A percentile compares a stretch with the other conserved stretches of the same genome.
phyloP scores from a whole-genome alignment of 2,329 filamentous ascomycete species.

The Didymella pinodella region DNA sequence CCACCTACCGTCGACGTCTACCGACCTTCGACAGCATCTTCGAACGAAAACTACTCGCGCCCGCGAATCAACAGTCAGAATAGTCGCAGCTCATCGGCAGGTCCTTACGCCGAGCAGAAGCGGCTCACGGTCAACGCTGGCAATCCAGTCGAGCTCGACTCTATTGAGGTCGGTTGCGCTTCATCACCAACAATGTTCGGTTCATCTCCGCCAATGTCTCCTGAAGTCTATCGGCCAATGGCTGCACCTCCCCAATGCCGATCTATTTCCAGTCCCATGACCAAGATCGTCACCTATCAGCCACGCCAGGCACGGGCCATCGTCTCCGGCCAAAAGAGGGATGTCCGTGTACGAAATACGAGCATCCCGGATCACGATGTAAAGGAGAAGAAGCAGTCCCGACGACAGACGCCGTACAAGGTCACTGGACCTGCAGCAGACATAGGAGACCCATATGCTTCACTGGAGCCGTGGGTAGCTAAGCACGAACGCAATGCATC shows the following conservation, averaged over 20 bases:
- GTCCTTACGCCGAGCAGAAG: constrained; percentile 17
- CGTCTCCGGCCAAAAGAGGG: constrained; percentile 19
- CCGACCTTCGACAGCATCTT: constrained; percentile 26
- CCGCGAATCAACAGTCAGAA: constrained; percentile 28
- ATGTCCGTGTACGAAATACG: constrained; percentile 19
- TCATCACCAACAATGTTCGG: constrained; percentile 14
- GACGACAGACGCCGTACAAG: constrained; percentile 41
- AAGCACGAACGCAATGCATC: constrained; percentile 35
- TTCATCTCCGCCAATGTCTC: constrained; percentile 14
- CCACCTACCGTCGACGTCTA: constrained; percentile 29
- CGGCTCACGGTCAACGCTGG: constrained; percentile 21
- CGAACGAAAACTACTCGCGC: constrained; percentile 33
- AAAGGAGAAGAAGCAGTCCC: constrained; percentile 33
- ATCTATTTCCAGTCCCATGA: constrained; percentile 29
- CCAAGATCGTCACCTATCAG: constrained; percentile 25
- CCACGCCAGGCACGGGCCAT: constrained; percentile 19
- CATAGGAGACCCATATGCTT: constrained; percentile 28
- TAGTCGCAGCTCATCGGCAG: constrained; percentile 23
- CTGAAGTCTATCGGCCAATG: constrained; percentile 22
- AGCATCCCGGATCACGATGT: constrained; percentile 19
- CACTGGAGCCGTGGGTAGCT: constrained; percentile 40
- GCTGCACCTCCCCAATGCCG: constrained; percentile 21
- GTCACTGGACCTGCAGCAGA: constrained; percentile 18
- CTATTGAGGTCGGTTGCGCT: constrained; percentile 19
- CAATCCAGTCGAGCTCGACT: constrained; percentile 31